Percentiles rank a stretch among this genome's conserved stretches.
These are phyloP conservation scores for Fusarium equiseti DNA, from an alignment of 2,329 filamentous ascomycete species.

Conservation along the genomic window DNA sequence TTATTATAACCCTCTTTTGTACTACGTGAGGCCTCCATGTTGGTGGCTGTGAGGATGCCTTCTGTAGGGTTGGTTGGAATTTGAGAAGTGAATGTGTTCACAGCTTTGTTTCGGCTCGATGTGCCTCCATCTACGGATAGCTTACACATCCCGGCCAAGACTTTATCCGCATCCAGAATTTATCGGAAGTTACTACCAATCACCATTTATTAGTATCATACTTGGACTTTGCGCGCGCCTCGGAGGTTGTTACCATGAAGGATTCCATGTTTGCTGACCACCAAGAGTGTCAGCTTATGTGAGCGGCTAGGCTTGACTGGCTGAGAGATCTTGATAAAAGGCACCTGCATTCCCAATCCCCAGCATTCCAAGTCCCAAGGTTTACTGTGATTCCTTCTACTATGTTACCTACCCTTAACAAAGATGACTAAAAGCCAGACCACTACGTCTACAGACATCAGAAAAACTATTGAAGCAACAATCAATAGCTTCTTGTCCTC, in stretches of 20 bases:
- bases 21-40: background rate
- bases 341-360: background rate
- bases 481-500: slow-evolving; percentile 14
- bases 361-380: rapidly evolving
- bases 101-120: background rate
- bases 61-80: background rate
- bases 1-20: background rate
- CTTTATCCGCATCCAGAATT: too few species aligned
- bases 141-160: background rate
- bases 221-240: background rate
- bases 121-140: background rate
- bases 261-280: background rate
- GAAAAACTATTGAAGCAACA: slow-evolving; percentile 23
- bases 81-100: too few species aligned
- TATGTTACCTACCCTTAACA: rapidly evolving
- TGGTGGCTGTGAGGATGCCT: background rate
- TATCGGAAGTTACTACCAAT: too few species aligned
- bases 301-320: background rate
- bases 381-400: background rate
- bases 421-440: background rate
- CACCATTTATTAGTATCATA: background rate
- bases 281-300: slow-evolving; percentile 7
- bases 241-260: background rate
- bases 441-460: slow-evolving; percentile 13
- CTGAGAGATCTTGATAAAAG: background rate